phyloP scores from a whole-genome alignment of 768 basidiomycete species.

The Suillus sp. region DNA sequence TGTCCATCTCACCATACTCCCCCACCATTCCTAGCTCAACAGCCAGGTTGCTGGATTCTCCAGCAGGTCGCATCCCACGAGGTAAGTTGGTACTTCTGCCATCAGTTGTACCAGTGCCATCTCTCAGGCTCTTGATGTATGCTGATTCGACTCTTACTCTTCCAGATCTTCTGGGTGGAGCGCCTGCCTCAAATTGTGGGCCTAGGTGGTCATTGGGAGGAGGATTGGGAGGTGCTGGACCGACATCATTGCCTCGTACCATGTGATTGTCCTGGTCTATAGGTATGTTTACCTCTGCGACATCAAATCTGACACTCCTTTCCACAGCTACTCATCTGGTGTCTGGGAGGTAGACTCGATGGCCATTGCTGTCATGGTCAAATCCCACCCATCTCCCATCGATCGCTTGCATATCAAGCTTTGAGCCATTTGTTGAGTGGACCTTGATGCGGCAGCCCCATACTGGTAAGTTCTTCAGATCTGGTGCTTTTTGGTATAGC shows the following conservation, averaged over 20 bases:
- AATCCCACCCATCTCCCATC: slow-evolving; percentile 39
- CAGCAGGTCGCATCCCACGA: background rate
- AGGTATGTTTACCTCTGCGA: too few species aligned
- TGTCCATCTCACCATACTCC: slow-evolving; percentile 13
- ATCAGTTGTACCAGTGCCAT: background rate
- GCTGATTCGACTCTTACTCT: too few species aligned
- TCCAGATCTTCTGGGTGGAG: too few species aligned
- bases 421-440: slow-evolving; percentile 17
- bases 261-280: background rate
- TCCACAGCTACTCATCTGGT: slow-evolving; percentile 13
- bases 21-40: slow-evolving; percentile 13
- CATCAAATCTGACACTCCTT: slow-evolving; percentile 15
- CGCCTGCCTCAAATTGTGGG: too few species aligned
- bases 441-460: background rate
- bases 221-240: too few species aligned
- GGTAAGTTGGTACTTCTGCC: background rate
- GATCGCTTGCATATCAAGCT: slow-evolving; percentile 29
- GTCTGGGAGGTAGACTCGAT: slow-evolving; percentile 17
- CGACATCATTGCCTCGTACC: background rate
- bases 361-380: slow-evolving; percentile 35
- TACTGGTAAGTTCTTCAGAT: slow-evolving; percentile 12
- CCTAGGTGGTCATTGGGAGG: too few species aligned
- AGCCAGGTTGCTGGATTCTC: background rate
- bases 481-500: slow-evolving; percentile 15
- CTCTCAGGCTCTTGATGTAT: too few species aligned